Conservation (phyloP, 371 early-diverging fungal species). For the Amoeboaphelidium protococcarum region DNA sequence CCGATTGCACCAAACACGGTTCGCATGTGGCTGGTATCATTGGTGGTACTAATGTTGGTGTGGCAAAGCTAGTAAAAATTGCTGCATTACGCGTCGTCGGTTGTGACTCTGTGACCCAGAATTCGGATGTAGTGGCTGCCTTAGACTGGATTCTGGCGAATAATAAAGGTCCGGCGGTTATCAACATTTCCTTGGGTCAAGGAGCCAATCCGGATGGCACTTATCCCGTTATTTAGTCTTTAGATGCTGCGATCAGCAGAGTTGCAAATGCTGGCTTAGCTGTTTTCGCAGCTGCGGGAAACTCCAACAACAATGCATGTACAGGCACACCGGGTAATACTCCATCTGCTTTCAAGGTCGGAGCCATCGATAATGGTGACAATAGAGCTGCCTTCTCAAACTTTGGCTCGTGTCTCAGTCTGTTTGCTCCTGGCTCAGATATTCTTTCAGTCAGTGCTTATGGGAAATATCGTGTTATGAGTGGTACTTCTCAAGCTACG, state of each 20-base stretch:
- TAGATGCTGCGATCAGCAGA: constrained; percentile 32
- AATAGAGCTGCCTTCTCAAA: constrained; percentile 69
- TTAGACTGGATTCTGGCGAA: constrained; percentile 4
- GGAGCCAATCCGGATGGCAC: not conserved
- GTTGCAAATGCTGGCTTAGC: constrained; percentile 35
- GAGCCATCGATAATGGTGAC: constrained; percentile 46
- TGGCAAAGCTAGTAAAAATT: constrained; percentile 12
- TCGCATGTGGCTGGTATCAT: constrained; percentile 19
- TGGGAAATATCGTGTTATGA: not conserved
- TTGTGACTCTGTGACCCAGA: constrained; percentile 2
- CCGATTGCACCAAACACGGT: constrained; percentile 20
- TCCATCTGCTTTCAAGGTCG: constrained; percentile 80
- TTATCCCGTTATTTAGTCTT: constrained; percentile 3
- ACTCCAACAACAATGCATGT: constrained; percentile 86
- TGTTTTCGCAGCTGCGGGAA: constrained; percentile 96
- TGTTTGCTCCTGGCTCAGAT: constrained; percentile 41
- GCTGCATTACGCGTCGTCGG: constrained; percentile 10
- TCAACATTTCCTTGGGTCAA: constrained; percentile 8
- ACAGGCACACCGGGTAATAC: constrained; percentile 78
- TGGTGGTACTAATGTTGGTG: constrained; percentile 14
- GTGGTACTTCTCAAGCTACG: constrained; percentile 19
- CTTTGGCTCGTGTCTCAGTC: constrained; percentile 70
- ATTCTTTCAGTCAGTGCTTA: constrained; percentile 6
- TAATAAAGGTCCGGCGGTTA: constrained; percentile 4
- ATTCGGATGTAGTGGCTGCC: constrained; percentile 5